Base-by-base conservation (phyloP, 202 grass and related monocot genomes). In the Zizania palustris region DNA sequence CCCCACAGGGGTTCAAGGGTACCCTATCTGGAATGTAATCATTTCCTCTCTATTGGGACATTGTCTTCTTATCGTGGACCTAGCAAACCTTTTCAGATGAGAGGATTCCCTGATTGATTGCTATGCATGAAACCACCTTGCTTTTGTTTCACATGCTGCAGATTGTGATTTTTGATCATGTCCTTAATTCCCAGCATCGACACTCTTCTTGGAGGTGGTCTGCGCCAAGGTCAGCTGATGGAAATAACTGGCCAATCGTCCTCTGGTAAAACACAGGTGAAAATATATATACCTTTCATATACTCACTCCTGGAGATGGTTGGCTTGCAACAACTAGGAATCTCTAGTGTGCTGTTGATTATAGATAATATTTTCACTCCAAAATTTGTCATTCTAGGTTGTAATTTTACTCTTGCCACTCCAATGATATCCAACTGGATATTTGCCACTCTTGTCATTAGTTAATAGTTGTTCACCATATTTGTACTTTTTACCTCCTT, bases 211-310 rank as follows among this genome's bases (percentile, higher is more conserved):
- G 91, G 85, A 83, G 89, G 95, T 0, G 91, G 95, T 1, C 80
- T 98, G 78, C 73, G 85, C 51, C 66, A 83, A 83, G 89, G 89
- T 38, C 91, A 92, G 63, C 35, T 98, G 11, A 92, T 87, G 15
- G 91, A 98, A 74, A 78, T 98, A 45, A 84, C 83, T 6, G 95
- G 95, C 11, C 83, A 83, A 62, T 98, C 89, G 42, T 94, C 91
- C 75, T 98, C 87, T 73, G 87, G 91, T 72, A 94, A 97, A 94
- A 98, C 91, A 28, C 87, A 98, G 85, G 91, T 90, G 73, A 70
- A 18, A 51, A 73, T 60, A 39, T 44, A 67, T 80, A 34, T 55
- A 55, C 51, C 8, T 8, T 49, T 41, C 4, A 7, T 44, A 35
- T 73, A 1, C 38, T 35, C 48, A 45, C 44, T 34, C 16, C n/a